Base-by-base conservation (phyloP, 176 grass and related monocot genomes). In the Avena sativa region DNA sequence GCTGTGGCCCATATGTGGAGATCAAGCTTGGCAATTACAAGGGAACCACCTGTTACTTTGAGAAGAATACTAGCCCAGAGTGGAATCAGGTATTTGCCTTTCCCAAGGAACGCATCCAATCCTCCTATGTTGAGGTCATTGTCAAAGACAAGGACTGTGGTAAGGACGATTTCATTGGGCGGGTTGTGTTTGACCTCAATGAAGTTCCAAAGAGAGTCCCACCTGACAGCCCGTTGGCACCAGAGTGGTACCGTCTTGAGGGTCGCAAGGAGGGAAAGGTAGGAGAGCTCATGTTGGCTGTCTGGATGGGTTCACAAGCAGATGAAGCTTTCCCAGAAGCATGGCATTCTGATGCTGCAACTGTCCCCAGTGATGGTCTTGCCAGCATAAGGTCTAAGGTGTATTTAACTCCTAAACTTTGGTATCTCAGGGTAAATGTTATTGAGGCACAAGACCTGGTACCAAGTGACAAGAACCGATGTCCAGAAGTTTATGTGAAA, bases 371-470 rank as follows among this genome's bases (percentile, higher is more conserved):
- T 71, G 90, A 95, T 72, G 90, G 88, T 61, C 74, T 90, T 34
- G 66, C 82, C 30, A 92, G 70, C 72, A 92, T 92, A 49, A 78
- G 88, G 21, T 90, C 88, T 16, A 95, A 95, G 77, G 90, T 95
- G n/a, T 95, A 95, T 70, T 84, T 90, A 32, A 92, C 90, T 36
- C 88, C 93, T 60, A 95, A 95, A 79, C 93, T 95, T 55, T 92
- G 90, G 88, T 95, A 95, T 68, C 55, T 95, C 32, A 76, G 88
- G 71, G 90, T 95, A n/a, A 88, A 90, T 71, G 75, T 92, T 79
- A 84, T 95, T 14, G 88, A 92, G 73, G 90, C 88, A 34, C 90
- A 95, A 77, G 90, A 92, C 64, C 59, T 95, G 76, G 52, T 86
- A 61, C 90, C 79, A 23, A 86, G 73, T 79, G 90, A 90, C 40